Evolutionary conservation across 2,329 filamentous ascomycete species (phyloP).

Genomic region (Fusarium buharicum): DNA sequence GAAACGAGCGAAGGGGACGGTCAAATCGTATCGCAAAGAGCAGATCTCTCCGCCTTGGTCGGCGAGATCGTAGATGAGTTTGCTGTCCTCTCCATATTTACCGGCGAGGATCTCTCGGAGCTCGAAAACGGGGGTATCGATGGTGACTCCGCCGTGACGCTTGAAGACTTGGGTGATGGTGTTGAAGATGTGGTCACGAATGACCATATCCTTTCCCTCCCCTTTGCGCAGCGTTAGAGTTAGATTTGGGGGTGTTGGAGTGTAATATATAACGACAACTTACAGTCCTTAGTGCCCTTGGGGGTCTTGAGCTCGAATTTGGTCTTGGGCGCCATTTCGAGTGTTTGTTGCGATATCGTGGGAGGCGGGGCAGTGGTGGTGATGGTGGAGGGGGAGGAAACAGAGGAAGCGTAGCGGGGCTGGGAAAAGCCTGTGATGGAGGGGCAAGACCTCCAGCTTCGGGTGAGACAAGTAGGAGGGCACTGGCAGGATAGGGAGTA

Average conservation of each 20-base stretch:
- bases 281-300: conserved; percentile 90
- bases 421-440: conserved; percentile 39
- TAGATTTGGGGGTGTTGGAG: not conserved
- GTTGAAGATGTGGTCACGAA: conserved; percentile 82
- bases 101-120: conserved; percentile 86
- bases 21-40: conserved; percentile 86
- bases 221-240: conserved; percentile 48
- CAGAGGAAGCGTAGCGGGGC: conserved; percentile 39
- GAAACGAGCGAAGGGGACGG: conserved; percentile 91
- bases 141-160: conserved; percentile 80
- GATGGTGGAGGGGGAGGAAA: conserved; percentile 17
- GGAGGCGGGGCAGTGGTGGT: conserved; percentile 41
- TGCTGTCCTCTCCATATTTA: conserved; percentile 93
- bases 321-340: conserved; percentile 47
- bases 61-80: conserved; percentile 88
- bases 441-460: conserved; percentile 20
- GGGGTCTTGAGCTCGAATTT: conserved; percentile 76
- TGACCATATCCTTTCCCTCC: conserved; percentile 80
- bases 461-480: conserved; percentile 16
- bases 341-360: conserved; percentile 30
- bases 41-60: conserved; percentile 83
- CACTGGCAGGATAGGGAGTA: conserved; percentile 2
- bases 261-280: conserved; percentile 15
- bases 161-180: conserved; percentile 84
- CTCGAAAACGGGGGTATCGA: conserved; percentile 88